These are phyloP conservation scores for Talaromyces liani DNA, from an alignment of 495 filamentous ascomycete genomes.

Conservation along the genomic window DNA sequence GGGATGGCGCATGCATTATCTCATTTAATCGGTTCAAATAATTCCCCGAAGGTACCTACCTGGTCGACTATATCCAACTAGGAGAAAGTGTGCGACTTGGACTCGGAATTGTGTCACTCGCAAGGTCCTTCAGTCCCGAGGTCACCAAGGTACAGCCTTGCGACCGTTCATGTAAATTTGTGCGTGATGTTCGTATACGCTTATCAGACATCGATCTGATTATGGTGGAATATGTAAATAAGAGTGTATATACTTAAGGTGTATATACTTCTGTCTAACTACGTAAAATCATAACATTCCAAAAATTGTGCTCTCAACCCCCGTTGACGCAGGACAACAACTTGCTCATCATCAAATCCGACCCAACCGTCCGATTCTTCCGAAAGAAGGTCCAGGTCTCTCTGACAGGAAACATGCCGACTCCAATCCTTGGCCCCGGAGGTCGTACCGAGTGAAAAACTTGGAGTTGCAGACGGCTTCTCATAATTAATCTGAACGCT, in stretches of 20 bases:
- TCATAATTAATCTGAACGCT: constrained; percentile 49
- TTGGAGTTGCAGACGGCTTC: neutral
- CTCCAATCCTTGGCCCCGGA: constrained; percentile 1
- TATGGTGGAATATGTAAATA: constrained; percentile 12
- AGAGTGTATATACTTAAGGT: neutral
- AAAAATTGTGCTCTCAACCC: constrained; percentile 60
- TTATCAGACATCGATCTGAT: neutral
- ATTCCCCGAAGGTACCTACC: constrained; percentile 6
- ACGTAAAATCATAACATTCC: constrained; percentile 90
- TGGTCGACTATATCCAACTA: neutral
- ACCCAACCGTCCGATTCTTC: constrained; percentile 51
- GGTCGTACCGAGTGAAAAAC: neutral
- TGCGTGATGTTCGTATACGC: neutral
- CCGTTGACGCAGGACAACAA: constrained; percentile 75
- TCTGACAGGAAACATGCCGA: neutral
- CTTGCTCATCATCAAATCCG: constrained; percentile 90
- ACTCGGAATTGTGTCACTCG: neutral
- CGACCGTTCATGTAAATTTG: neutral
- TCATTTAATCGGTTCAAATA: constrained; percentile 4
- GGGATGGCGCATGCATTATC: constrained; percentile 2
- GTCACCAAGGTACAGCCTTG: neutral
- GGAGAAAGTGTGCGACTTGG: neutral
- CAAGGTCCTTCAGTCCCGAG: neutral
- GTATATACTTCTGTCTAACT: constrained; percentile 3
- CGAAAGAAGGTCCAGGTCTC: neutral